phyloP scores from a whole-genome alignment of 306 rosid genomes.

The Prunus campanulata region DNA sequence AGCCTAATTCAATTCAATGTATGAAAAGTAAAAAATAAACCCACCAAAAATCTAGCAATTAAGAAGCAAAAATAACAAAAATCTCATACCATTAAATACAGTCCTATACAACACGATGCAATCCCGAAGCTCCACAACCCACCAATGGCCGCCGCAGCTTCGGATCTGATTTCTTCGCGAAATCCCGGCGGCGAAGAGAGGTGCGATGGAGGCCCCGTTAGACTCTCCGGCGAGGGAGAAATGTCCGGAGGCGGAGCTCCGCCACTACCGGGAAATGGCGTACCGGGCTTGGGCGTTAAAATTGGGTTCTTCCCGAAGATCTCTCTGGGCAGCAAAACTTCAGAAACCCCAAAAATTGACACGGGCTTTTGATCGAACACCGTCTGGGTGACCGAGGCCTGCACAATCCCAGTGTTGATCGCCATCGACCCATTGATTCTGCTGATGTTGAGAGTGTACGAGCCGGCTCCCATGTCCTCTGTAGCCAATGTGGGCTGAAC shows the following conservation, averaged over 20 bases:
- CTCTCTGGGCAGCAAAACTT: conserved; percentile 81
- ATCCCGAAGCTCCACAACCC: conserved; percentile 33
- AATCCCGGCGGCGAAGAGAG: conserved; percentile 76
- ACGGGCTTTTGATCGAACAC: conserved; percentile 93
- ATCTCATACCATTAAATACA: conserved; percentile 71
- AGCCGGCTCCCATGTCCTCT: conserved; percentile 81
- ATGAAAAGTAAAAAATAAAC: conserved; percentile 6
- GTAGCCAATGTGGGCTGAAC: conserved; percentile 97
- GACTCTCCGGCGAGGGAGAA: conserved; percentile 52
- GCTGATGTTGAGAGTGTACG: conserved; percentile 85
- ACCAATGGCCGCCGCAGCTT: conserved; percentile 20
- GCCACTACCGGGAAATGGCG: background rate
- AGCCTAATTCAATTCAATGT: conserved; percentile 35
- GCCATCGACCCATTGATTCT: conserved; percentile 72
- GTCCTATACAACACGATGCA: conserved; percentile 64
- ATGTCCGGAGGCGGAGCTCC: conserved; percentile 54
- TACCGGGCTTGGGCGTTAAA: conserved; percentile 36
- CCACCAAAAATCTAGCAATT: conserved; percentile 31
- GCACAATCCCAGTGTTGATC: conserved; percentile 77
- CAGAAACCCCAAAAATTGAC: conserved; percentile 84
- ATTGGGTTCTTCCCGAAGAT: conserved; percentile 60
- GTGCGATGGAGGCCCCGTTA: conserved; percentile 50
- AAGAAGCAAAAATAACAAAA: conserved; percentile 36
- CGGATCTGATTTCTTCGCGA: conserved; percentile 47
- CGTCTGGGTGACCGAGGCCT: conserved; percentile 77